Conservation (phyloP, 495 filamentous ascomycete genomes). For the Thozetella sp. region DNA sequence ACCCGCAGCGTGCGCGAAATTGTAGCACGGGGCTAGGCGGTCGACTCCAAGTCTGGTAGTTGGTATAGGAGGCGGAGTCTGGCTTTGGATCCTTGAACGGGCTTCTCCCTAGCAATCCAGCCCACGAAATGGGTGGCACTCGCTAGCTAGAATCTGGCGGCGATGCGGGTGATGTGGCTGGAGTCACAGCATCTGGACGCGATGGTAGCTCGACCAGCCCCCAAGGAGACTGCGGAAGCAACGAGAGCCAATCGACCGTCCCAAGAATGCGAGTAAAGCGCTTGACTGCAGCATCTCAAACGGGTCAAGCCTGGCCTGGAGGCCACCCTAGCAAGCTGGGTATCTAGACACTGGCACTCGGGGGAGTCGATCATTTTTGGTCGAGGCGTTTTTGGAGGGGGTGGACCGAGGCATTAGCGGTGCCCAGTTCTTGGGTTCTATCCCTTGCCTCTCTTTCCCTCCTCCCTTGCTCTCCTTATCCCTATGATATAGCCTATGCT, state of each 20-base stretch:
- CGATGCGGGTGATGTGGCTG: not conserved
- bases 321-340: not conserved
- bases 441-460: not conserved
- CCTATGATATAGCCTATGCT: no score
- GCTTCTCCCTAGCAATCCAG: no score
- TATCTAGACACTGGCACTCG: no score
- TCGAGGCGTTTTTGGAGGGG: no score
- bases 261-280: slow-evolving; percentile 5
- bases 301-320: not conserved
- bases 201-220: not conserved
- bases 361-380: no score
- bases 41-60: no score
- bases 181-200: not conserved
- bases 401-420: no score
- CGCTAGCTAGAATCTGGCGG: not conserved
- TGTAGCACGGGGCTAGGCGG: no score
- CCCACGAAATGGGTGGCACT: not conserved
- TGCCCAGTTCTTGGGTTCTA: not conserved
- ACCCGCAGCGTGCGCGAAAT: no score
- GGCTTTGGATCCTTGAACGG: no score
- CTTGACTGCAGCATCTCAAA: slow-evolving; percentile 6
- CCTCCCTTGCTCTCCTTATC: not conserved
- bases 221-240: not conserved
- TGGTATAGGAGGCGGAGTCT: no score
- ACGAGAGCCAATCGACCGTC: slow-evolving; percentile 4